Conservation (phyloP, 139 green algal species). For the Pedinophyceae sp. region DNA sequence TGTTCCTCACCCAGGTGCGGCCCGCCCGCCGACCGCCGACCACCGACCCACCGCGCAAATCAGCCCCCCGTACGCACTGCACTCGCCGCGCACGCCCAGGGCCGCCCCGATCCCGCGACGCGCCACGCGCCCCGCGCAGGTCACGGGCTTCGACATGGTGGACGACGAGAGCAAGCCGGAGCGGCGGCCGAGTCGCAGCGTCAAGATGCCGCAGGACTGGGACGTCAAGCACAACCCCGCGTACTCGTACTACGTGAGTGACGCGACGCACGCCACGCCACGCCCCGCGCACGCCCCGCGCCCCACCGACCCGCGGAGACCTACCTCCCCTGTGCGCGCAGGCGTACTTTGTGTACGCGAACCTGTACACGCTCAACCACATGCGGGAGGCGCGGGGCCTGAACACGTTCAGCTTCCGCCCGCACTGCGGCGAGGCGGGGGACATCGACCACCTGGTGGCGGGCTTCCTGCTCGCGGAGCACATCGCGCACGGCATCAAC, state of each 20-base stretch:
- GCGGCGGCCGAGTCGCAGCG: slow-evolving; percentile 46
- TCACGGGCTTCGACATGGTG: slow-evolving; percentile 97
- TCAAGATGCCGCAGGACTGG: slow-evolving; percentile 37
- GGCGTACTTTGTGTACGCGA: slow-evolving; percentile 96
- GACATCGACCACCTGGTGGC: slow-evolving; percentile 91
- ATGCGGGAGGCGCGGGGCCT: slow-evolving; percentile 71
- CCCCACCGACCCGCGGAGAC: no score
- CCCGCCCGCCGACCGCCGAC: not conserved
- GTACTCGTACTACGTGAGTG: slow-evolving; percentile 96
- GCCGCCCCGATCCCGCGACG: no score
- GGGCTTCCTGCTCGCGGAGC: slow-evolving; percentile 82
- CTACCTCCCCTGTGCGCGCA: no score
- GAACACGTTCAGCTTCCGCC: slow-evolving; percentile 83
- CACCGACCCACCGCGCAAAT: no score
- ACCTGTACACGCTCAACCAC: slow-evolving; percentile 90
- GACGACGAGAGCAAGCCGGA: slow-evolving; percentile 97
- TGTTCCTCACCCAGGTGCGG: slow-evolving; percentile 72
- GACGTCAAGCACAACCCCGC: slow-evolving; percentile 71
- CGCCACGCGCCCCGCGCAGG: slow-evolving; percentile 21
- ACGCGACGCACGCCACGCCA: no score
- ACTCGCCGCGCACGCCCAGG: no score
- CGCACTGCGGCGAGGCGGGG: slow-evolving; percentile 74
- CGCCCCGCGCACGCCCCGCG: no score
- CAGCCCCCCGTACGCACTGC: no score
- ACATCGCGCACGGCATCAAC: slow-evolving; percentile 98